Conservation (phyloP, 2,329 filamentous ascomycete species). For the Fusarium sublunatum region DNA sequence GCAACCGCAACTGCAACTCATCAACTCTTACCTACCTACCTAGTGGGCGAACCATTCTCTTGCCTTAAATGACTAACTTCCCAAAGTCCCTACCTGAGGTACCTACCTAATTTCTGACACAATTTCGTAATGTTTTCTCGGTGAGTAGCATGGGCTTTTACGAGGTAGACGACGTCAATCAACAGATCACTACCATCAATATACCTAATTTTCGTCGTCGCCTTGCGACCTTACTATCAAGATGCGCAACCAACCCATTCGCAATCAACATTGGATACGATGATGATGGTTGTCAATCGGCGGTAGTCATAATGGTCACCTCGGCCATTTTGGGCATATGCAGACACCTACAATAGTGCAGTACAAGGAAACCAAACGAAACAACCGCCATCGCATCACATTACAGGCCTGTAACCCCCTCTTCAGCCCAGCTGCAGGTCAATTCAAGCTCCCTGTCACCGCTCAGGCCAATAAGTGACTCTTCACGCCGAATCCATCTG, state of each 20-base stretch:
- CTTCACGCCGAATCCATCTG: conserved; percentile 43
- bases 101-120: conserved; percentile 22
- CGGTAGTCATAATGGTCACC: conserved; percentile 11
- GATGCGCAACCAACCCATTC: neutral
- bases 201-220: conserved; percentile 8
- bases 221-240: conserved; percentile 1
- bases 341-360: conserved; percentile 11
- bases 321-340: too few relatives aligned
- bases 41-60: conserved; percentile 28
- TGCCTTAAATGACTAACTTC: conserved; percentile 35
- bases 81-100: conserved; percentile 23
- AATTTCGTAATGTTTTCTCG: conserved; percentile 18
- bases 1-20: conserved; percentile 3
- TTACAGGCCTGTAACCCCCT: conserved; percentile 37
- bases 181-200: conserved; percentile 2
- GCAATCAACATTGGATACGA: neutral
- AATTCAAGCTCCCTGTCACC: conserved; percentile 35
- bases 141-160: conserved; percentile 2
- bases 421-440: conserved; percentile 47
- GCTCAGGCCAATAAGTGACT: conserved; percentile 44
- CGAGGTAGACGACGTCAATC: neutral
- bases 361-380: conserved; percentile 15
- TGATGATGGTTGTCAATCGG: conserved; percentile 9
- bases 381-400: conserved; percentile 16
- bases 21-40: too few relatives aligned